Evolutionary conservation across 1,284 basidiomycete species (phyloP).

Genomic region (Austropuccinia psidii): DNA sequence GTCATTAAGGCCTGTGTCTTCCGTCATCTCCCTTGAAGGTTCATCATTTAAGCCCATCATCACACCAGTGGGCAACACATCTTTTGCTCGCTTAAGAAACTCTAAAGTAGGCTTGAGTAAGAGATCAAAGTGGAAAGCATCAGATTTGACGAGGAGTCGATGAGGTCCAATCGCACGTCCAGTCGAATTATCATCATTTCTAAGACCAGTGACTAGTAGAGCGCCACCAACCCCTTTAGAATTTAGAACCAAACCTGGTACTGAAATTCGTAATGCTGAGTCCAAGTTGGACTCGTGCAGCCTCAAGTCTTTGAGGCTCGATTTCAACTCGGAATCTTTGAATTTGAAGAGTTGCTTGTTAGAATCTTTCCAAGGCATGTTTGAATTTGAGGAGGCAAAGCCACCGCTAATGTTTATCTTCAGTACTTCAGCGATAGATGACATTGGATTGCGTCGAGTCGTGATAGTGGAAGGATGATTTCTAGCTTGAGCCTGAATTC

Average conservation of each 20-base stretch:
- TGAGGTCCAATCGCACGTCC: constrained; percentile 58
- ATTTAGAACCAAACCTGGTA: constrained; percentile 72
- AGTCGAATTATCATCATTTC: constrained; percentile 34
- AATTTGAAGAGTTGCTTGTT: constrained; percentile 77
- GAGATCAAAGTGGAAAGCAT: constrained; percentile 89
- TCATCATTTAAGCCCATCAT: constrained; percentile 53
- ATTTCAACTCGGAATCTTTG: constrained; percentile 71
- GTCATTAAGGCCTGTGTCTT: not conserved
- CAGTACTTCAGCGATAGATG: constrained; percentile 88
- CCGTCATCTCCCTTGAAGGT: not conserved
- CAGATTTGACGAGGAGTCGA: constrained; percentile 74
- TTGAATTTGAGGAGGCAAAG: not conserved
- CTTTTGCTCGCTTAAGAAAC: constrained; percentile 65
- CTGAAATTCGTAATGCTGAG: constrained; percentile 73
- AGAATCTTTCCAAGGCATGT: constrained; percentile 18
- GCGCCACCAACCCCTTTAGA: constrained; percentile 30
- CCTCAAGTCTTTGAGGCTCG: constrained; percentile 61
- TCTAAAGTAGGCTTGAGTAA: constrained; percentile 86
- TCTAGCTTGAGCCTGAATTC: not conserved
- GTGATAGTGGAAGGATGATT: constrained; percentile 65
- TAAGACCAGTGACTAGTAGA: constrained; percentile 4
- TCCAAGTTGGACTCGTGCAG: constrained; percentile 77
- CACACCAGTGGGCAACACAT: constrained; percentile 64
- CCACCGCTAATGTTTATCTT: constrained; percentile 64
- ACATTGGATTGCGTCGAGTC: constrained; percentile 72